A percentile compares a stretch with the other conserved stretches of the same genome.
Evolutionary conservation across 2,329 filamentous ascomycete genomes (phyloP).

Genomic region (Fusarium sarcochroum): DNA sequence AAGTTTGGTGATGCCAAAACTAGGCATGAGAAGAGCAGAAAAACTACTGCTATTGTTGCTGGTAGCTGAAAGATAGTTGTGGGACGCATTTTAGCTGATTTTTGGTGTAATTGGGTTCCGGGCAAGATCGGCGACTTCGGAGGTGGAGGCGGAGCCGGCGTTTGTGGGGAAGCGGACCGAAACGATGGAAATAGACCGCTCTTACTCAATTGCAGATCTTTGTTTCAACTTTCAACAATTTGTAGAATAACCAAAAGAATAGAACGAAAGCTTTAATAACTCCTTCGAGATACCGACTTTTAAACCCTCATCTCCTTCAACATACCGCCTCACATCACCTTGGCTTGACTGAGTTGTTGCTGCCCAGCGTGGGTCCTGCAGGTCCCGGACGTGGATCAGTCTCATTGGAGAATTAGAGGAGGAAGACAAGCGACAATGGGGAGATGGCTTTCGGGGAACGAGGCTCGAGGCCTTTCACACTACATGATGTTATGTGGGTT

Average conservation of each 20-base stretch:
- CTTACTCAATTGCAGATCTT: constrained; percentile 4
- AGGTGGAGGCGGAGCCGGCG: constrained; percentile 27
- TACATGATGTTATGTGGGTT: constrained; percentile 14
- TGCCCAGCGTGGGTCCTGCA: constrained; percentile 46
- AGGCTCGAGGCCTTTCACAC: constrained; percentile 29
- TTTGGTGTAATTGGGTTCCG: constrained; percentile 11
- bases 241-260: constrained; percentile 1
- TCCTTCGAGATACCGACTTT: constrained; percentile 1
- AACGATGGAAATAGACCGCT: neutral
- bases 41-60: constrained; percentile 5
- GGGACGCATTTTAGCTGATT: constrained; percentile 24
- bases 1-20: constrained; percentile 15
- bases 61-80: constrained; percentile 5
- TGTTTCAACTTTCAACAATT: neutral
- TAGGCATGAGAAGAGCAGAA: constrained; percentile 30
- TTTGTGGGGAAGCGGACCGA: constrained; percentile 29
- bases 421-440: constrained; percentile 29
- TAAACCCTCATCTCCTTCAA: neutral
- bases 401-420: constrained; percentile 47
- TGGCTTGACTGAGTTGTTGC: constrained; percentile 43
- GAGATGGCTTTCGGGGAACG: constrained; percentile 27
- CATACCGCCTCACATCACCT: constrained; percentile 35
- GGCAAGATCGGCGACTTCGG: constrained; percentile 25
- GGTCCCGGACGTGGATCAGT: constrained; percentile 48
- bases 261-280: neutral